Conservation (phyloP, 768 basidiomycete species). For the Hericium rajendrae region DNA sequence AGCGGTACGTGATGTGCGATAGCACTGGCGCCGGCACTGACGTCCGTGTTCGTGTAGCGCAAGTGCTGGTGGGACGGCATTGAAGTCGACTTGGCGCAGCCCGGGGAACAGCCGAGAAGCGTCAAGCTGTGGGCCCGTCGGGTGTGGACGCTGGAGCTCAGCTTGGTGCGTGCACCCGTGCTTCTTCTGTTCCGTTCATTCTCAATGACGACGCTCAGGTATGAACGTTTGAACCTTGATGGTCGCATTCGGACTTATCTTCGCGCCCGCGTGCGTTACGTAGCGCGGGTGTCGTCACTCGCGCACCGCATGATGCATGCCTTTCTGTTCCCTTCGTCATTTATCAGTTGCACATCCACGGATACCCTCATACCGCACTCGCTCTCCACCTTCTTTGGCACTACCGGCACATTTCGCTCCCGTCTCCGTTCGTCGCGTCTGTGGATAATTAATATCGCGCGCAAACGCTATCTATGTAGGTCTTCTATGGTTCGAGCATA, state of each 20-base stretch:
- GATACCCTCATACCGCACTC: neutral
- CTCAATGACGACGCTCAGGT: conserved; percentile 6
- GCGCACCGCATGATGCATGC: neutral
- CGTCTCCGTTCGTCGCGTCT: too few species aligned
- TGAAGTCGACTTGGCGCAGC: conserved; percentile 70
- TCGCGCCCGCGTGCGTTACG: neutral
- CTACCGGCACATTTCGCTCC: too few species aligned
- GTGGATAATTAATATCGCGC: too few species aligned
- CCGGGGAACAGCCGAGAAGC: conserved; percentile 38
- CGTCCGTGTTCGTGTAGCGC: conserved; percentile 37
- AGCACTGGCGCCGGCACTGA: too few species aligned
- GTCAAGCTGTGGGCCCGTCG: conserved; percentile 95
- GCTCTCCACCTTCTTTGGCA: too few species aligned
- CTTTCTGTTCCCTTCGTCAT: neutral
- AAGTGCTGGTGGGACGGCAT: conserved; percentile 99
- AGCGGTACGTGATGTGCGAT: conserved; percentile 55
- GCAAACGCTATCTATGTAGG: too few species aligned
- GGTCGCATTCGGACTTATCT: neutral
- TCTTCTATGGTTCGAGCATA: too few species aligned
- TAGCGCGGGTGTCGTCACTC: neutral
- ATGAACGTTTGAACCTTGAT: conserved; percentile 9
- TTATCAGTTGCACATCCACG: conserved; percentile 7
- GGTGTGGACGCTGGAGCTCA: conserved; percentile 97
- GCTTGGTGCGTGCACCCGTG: conserved; percentile 49
- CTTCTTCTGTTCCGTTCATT: conserved; percentile 11